Percentiles rank a stretch among this genome's conserved stretches.
Evolutionary conservation across 106 monocot species (phyloP).

Genomic region (Iris macrosiphon): DNA sequence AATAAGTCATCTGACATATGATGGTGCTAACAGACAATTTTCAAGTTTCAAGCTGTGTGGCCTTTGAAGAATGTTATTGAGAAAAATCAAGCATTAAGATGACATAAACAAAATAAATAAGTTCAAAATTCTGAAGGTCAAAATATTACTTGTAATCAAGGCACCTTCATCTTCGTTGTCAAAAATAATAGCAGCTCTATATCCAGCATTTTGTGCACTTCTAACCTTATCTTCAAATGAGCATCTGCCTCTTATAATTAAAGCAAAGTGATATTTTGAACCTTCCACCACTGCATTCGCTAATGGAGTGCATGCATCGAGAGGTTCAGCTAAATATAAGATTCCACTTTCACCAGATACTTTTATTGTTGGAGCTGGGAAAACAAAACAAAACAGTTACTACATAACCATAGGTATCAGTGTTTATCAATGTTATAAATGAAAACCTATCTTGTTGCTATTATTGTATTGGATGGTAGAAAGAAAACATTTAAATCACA

Average conservation of each 20-base stretch:
- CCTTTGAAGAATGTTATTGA: too few relatives aligned
- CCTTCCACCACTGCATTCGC: slow-evolving; percentile 11
- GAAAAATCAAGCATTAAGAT: too few relatives aligned
- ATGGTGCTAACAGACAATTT: too few relatives aligned
- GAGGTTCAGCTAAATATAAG: slow-evolving; percentile 40
- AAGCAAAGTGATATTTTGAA: slow-evolving; percentile 23
- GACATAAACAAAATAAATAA: too few relatives aligned
- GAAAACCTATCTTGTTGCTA: neutral
- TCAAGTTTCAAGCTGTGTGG: too few relatives aligned
- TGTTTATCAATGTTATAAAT: neutral
- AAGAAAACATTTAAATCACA: too few relatives aligned
- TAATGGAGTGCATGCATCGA: slow-evolving; percentile 42
- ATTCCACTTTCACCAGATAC: slow-evolving; percentile 39
- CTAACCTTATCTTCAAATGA: slow-evolving; percentile 57
- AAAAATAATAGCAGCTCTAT: slow-evolving; percentile 45
- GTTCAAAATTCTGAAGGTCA: too few relatives aligned
- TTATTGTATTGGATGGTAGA: neutral
- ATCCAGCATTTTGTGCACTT: slow-evolving; percentile 64
- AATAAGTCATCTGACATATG: too few relatives aligned
- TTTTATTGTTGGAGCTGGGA: slow-evolving; percentile 45
- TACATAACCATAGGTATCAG: neutral
- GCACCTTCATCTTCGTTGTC: slow-evolving; percentile 26
- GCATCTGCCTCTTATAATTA: slow-evolving; percentile 58
- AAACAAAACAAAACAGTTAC: neutral
- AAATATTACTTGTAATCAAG: slow-evolving; percentile 44